Evolutionary conservation across 2,329 filamentous ascomycete genomes (phyloP), one percentile per base, ranked within the genome.

Genomic region (Cercospora sp.): DNA sequence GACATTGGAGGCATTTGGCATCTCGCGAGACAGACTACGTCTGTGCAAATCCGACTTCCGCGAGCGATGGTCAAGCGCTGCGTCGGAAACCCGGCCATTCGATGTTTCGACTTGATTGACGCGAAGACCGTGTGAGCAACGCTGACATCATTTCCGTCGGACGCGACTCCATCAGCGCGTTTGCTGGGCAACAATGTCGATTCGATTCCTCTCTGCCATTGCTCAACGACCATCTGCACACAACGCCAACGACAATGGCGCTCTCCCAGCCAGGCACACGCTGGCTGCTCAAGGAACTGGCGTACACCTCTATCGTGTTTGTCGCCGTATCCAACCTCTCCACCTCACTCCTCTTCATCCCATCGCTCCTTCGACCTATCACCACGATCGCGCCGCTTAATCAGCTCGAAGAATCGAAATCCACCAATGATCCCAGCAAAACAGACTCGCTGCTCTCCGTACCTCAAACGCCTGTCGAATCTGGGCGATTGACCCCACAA

Each of bases 361-460:
- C 71, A 16, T 51, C 71, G 12, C 64, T 73, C 36, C 67, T 73
- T 7, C 69, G 71, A 12, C 71, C 71, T 20, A 60, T 73, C n/a
- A 64, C 57, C 23, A 30, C 53, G 30, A 60, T 51, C 30, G 60
- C 62, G 20, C 48, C 59, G 33, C 42, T 33, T 10, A 28, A 13
- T 26, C 48, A 53, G 23, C 51, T 59, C 42, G 33, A 59, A 13
- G 45, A 63, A 20, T n/a, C 26, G 48, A 31, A 31, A 31, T 1
- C 20, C 64, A 13, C 60, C 65, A 30, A 64, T n/a, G 13, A 33
- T 36, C 16, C 42, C 55, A 53, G 3, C 59, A 64, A 5, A 51
- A 65, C 8, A 51, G 61, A 13, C 51, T 65, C n/a, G 67, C 69
- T 16, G 65, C 66, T 55, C 63, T 71, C 20, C 16, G 62, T 72